Base-by-base conservation (phyloP, 1,284 basidiomycete genomes). In the Papiliotrema nemorosa region DNA sequence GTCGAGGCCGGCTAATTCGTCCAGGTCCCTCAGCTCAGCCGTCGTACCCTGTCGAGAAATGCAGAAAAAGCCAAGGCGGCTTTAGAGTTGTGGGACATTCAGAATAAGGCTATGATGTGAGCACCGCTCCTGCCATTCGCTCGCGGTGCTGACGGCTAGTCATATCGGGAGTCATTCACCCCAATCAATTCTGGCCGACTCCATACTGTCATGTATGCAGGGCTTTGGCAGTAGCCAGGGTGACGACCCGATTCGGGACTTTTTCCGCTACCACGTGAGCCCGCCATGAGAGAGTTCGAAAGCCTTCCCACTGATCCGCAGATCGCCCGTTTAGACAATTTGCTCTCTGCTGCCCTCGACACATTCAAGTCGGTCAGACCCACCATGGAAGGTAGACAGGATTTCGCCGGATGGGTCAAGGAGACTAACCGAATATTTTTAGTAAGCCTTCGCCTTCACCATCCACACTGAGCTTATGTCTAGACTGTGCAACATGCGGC, bases 31-130 rank as follows among this genome's bases (percentile, higher is more conserved):
- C 86, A 89, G 75, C 74, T 79, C 33, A 84, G 84, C 49, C 82
- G 90, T 29, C 84, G 92, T 59, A 78, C 80, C 33, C 77, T 98
- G 35, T 85, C 84, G 24, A 81, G 80, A n/a, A 87, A 97, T 67
- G 89, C 90, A 2, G 92, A 97, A 75, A 89, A 90, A 60, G 77
- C 97, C 13, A 85, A 86, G 54, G 86, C 89, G 1, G 85, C 84
- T 3, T 81, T 85, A 52, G 85, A 88, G 35, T 77, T 97, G 18
- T 98, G 94, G 94, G 68, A 83, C 25, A 79, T 81, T 60, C 84
- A 92, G 67, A 91, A 92, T 64, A 50, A 59, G 1, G 51, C 74
- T 1, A 70, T 77, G 66, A 71, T 69, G 74, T 76, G 51, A 52
- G 72, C 7, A 3, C 14, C 10, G 31, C 34, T 38, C 22, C 38